Evolutionary conservation across 2,329 filamentous ascomycete genomes (phyloP), one percentile per base, ranked within the genome.

Genomic region (Penicillium hesseltinei): DNA sequence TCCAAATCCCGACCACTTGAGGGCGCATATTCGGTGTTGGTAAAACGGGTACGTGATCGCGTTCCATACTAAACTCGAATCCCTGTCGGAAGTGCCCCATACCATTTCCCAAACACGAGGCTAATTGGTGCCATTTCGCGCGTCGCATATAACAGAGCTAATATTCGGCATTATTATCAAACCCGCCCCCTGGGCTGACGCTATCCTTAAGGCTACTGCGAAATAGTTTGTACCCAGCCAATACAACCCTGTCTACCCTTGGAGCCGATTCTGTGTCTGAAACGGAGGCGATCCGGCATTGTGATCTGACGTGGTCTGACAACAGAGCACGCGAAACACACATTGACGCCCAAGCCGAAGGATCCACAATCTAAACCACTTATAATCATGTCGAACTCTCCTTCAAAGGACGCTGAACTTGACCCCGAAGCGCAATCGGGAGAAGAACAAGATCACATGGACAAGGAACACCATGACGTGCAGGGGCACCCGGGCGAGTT

Each of bases 361-460:
- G 71, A 71, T 65, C 70, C 66, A 69, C 71, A 67, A 64, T 66
- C 66, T 68, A 67, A 70, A 71, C 67, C 73, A 70, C 71, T 76
- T 90, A 91, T 94, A 82, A 87, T 84, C 81, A 89, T 97, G 92
- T 96, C 91, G 86, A 92, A 89, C 86, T 91, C 92, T 84, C 91
- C 92, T 83, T 88, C 90, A 74, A 94, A 95, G 84, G 91, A 88
- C 73, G 80, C 81, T 73, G 86, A 95, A 82, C 90, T 92, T 84
- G 93, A 96, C 84, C 89, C 88, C 84, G 88, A 86, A 85, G 89
- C 85, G 85, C 90, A 91, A 83, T 95, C 92, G 83, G 92, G 94
- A 81, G 91, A 95, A 82, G 81, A 84, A 75, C 91, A 94, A 83
- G 88, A 88, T 83, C 88, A 89, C 85, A 95, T 96, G 90, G 92